Evolutionary conservation across 805 yeast genomes (phyloP).

Genomic region (Wickerhamiella galacta): DNA sequence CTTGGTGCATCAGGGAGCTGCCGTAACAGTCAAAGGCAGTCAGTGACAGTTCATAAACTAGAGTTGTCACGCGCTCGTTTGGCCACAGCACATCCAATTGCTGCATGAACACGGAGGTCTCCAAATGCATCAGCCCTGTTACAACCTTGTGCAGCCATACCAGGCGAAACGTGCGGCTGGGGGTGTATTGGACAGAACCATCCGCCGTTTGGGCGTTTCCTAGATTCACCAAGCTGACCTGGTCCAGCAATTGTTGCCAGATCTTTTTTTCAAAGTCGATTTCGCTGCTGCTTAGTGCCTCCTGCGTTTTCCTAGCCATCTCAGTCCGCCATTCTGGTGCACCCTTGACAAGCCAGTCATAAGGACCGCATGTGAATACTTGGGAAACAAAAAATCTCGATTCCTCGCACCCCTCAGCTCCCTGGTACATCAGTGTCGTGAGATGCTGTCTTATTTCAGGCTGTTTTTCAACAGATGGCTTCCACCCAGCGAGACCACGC

Average conservation of each 20-base stretch:
- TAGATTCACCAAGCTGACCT: neutral
- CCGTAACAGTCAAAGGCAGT: constrained; percentile 30
- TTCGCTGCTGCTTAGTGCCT: too few relatives aligned
- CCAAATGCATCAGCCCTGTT: constrained; percentile 6
- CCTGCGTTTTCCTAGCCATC: neutral
- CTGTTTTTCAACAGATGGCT: neutral
- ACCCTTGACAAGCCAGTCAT: neutral
- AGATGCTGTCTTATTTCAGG: neutral
- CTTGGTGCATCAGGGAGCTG: constrained; percentile 22
- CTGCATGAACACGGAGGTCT: constrained; percentile 1
- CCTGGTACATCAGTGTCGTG: constrained; percentile 7
- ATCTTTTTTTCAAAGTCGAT: neutral
- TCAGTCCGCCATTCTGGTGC: constrained; percentile 1
- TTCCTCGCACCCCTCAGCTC: constrained; percentile 9
- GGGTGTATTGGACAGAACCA: constrained; percentile 1
- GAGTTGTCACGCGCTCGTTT: constrained; percentile 12
- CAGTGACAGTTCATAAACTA: constrained; percentile 27
- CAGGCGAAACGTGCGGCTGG: constrained; percentile 9
- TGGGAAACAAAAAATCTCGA: constrained; percentile 4
- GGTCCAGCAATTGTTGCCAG: neutral
- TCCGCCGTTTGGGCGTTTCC: neutral
- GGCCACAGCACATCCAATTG: constrained; percentile 17
- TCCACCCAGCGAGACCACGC: constrained; percentile 6
- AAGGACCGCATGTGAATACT: neutral
- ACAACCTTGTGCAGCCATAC: constrained; percentile 16